Percentiles rank a stretch among this genome's conserved stretches.
Evolutionary conservation across 1,284 basidiomycete species (phyloP).

Genomic region (Papiliotrema fonsecae): DNA sequence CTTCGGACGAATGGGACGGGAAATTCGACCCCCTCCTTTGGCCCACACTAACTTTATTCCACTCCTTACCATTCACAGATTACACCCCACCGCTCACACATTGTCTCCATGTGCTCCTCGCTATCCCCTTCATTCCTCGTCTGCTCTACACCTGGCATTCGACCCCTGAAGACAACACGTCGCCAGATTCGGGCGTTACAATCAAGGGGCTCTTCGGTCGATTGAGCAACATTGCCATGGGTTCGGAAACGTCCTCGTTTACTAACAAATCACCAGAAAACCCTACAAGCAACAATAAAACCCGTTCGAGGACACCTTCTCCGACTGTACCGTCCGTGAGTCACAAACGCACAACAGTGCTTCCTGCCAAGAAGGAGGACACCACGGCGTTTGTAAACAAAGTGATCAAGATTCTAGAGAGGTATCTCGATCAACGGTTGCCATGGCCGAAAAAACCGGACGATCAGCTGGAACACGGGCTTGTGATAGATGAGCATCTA

Average conservation of each 20-base stretch:
- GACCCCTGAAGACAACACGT: conserved; percentile 16
- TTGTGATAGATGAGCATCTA: conserved; percentile 66
- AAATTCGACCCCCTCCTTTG: conserved; percentile 29
- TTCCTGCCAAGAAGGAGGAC: conserved; percentile 7
- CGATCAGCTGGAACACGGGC: conserved; percentile 19
- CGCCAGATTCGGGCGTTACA: conserved; percentile 8
- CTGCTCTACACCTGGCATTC: conserved; percentile 33
- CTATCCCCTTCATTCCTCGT: conserved; percentile 28
- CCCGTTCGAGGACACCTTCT: neutral
- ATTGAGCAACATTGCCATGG: conserved; percentile 18
- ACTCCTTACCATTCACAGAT: conserved; percentile 23
- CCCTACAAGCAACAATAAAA: too few species aligned
- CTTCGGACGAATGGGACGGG: conserved; percentile 23
- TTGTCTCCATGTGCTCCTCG: conserved; percentile 36
- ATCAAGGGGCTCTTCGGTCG: conserved; percentile 18
- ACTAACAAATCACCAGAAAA: neutral
- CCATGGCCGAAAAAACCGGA: conserved; percentile 22
- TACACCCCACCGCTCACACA: conserved; percentile 35
- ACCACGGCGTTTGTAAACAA: conserved; percentile 20
- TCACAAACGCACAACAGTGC: neutral
- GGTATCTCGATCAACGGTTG: conserved; percentile 24
- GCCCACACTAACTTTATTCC: conserved; percentile 28
- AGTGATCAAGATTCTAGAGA: conserved; percentile 24
- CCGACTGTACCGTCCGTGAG: neutral
- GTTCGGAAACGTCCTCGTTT: too few species aligned